Evolutionary conservation across 257 asterid genomes (phyloP).

Genomic region (Solanum sejunctum): DNA sequence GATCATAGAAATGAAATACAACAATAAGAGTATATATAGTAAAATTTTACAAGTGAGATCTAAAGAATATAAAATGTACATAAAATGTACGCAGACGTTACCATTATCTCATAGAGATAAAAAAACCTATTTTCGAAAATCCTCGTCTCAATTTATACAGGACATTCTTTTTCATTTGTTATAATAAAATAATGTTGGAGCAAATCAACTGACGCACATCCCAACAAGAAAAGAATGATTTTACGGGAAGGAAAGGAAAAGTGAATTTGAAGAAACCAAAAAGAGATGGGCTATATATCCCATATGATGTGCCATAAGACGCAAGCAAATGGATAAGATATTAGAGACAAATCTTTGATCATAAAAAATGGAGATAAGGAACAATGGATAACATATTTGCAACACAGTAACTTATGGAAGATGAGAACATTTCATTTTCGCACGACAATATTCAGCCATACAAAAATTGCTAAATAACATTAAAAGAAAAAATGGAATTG

Average conservation of each 20-base stretch:
- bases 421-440: background rate
- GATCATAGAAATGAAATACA: background rate
- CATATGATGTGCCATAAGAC: background rate
- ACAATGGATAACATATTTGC: background rate
- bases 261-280: background rate
- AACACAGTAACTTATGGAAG: background rate
- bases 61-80: too few relatives aligned
- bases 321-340: background rate
- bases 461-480: background rate
- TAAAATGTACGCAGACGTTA: too few relatives aligned
- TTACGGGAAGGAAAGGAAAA: background rate
- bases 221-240: background rate
- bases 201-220: background rate
- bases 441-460: background rate
- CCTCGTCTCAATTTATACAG: background rate
- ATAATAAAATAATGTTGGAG: background rate
- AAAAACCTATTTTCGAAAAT: too few relatives aligned
- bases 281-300: background rate
- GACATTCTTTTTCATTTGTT: background rate
- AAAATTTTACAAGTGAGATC: too few relatives aligned
- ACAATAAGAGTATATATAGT: too few relatives aligned
- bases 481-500: background rate
- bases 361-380: background rate
- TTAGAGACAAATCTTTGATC: background rate
- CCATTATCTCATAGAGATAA: too few relatives aligned